Evolutionary conservation across 2,329 filamentous ascomycete species (phyloP), one percentile per base, ranked within the genome.

Genomic region (Clonostachys solani): DNA sequence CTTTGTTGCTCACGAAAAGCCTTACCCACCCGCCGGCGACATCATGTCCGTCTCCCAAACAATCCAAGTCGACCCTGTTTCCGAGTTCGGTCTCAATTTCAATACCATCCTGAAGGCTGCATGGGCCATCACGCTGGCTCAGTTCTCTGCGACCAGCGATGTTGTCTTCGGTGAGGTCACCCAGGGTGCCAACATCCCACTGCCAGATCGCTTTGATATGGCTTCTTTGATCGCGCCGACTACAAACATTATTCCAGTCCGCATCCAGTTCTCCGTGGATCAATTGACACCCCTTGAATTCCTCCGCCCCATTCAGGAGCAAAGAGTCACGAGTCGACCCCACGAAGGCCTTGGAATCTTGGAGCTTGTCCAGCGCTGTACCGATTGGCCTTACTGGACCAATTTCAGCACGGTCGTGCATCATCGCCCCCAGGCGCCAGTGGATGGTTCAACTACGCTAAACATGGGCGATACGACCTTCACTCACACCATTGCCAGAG

Each of bases 111-210:
- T 83, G 34, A 81, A 80, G 56, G 72, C 77, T 0, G 78, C 78
- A 0, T 84, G 80, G 78, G 73, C 77, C 1, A 71, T 78, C 49
- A 71, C 77, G 0, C 67, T 84, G 7, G 73, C 76, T 1, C 74
- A 69, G 19, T 60, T 81, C 10, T 72, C 75, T 0, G 71, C 67
- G 0, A 64, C 59, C 0, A 61, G 69, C 6, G 80, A 83, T 40
- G 69, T 83, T 7, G 67, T 81, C 5, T 83, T 83, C 47, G 80
- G 79, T 8, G 74, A 81, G 54, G 60, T 75, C 4, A 64, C 80
- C 13, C 71, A 74, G 12, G 73, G 73, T 2, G 72, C 74, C 17
- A 71, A 74, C 49, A 55, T 72, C 1, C 58, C 61, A 3, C 64
- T 75, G 2, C 60, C 66, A 0, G 64, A 66, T 12, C 62, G 65